Evolutionary conservation across 805 yeast species (phyloP).

Genomic region (Isabelozyma rhagii): DNA sequence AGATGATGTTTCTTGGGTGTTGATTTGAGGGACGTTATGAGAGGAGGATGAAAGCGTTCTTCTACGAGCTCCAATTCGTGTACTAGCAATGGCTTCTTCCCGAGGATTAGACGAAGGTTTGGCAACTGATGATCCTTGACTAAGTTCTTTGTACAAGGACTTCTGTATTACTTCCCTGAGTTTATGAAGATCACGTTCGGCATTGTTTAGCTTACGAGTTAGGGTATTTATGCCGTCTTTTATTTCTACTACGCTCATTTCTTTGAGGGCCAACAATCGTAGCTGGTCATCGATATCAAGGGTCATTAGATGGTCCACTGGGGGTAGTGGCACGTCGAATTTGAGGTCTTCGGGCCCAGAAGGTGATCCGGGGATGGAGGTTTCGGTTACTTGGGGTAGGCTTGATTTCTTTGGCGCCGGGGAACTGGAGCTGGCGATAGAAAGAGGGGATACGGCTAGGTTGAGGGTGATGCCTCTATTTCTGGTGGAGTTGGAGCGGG

Average conservation of each 20-base stretch:
- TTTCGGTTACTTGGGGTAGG: conserved; percentile 3
- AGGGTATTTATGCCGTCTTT: conserved; percentile 53
- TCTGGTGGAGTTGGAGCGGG: conserved; percentile 11
- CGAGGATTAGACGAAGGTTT: conserved; percentile 21
- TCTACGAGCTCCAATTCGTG: conserved; percentile 22
- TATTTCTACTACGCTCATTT: conserved; percentile 62
- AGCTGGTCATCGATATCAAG: conserved; percentile 52
- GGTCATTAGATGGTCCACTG: conserved; percentile 20
- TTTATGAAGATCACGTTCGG: conserved; percentile 48
- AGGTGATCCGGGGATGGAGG: conserved; percentile 2
- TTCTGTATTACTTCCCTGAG: conserved; percentile 48
- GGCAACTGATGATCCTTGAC: conserved; percentile 5
- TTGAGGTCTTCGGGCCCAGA: conserved; percentile 13
- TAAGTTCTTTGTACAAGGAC: conserved; percentile 42
- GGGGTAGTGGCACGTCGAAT: conserved; percentile 31
- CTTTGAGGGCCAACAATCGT: conserved; percentile 63
- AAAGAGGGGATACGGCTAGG: conserved; percentile 26
- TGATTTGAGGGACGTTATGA: background rate
- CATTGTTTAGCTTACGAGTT: conserved; percentile 32
- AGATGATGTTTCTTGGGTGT: background rate
- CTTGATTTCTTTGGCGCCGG: conserved; percentile 1
- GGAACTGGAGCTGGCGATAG: background rate
- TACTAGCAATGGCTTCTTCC: conserved; percentile 25
- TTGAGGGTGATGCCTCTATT: conserved; percentile 32
- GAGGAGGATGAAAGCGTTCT: conserved; percentile 9